phyloP scores from a whole-genome alignment of 169 alveolate species.

The Eimeria praecox region DNA sequence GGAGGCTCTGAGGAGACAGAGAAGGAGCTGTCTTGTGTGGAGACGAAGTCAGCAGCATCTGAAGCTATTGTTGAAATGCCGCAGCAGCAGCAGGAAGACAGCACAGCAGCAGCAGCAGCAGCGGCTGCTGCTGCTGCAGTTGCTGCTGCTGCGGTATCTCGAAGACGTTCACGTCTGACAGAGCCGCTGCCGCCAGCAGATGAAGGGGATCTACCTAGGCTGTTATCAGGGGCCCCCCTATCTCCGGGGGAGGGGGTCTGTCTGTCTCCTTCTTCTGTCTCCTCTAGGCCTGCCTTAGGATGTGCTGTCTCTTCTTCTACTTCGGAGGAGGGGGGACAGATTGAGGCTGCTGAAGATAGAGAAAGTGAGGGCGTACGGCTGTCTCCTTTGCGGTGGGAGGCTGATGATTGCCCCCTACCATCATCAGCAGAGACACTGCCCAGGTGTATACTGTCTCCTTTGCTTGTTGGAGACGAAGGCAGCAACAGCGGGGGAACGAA shows the following conservation, averaged over 20 bases:
- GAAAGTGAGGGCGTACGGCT: not conserved
- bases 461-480: not conserved
- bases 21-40: not conserved
- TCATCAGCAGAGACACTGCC: conserved; percentile 26
- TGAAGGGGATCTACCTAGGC: not conserved
- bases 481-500: not conserved
- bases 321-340: not conserved
- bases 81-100: not conserved
- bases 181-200: not conserved
- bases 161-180: not conserved
- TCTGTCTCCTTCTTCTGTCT: not conserved
- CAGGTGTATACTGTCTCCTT: not conserved
- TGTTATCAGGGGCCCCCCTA: not conserved
- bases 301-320: not conserved
- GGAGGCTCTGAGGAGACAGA: not conserved
- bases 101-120: conserved; percentile 22
- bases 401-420: not conserved
- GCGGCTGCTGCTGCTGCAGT: not conserved
- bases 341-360: not conserved
- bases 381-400: not conserved
- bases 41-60: not conserved
- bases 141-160: not conserved
- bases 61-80: not conserved
- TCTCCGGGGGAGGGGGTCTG: not conserved
- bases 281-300: not conserved